Percentiles rank a stretch among this genome's conserved stretches.
Conservation (phyloP, 164 flowering plant genomes). For the Brasenia schreberi region DNA sequence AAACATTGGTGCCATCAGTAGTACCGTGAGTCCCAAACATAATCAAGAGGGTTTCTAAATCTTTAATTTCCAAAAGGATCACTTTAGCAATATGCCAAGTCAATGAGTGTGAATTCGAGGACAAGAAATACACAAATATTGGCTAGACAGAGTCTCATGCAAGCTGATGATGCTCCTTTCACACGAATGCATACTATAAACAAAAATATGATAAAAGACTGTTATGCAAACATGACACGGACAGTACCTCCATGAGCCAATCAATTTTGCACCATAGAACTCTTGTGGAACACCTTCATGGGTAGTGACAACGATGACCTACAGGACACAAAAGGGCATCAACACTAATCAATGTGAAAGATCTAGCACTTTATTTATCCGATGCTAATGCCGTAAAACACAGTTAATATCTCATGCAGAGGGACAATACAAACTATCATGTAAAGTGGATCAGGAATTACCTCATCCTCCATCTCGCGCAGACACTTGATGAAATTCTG, state of each 20-base stretch:
- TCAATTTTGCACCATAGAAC: constrained; percentile 84
- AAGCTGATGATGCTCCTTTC: too few relatives aligned
- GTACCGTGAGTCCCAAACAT: too few relatives aligned
- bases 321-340: constrained; percentile 2
- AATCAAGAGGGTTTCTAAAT: too few relatives aligned
- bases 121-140: too few relatives aligned
- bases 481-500: constrained; percentile 88
- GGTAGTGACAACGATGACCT: constrained; percentile 99
- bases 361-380: not conserved
- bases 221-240: not conserved
- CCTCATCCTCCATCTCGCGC: constrained; percentile 99
- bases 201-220: too few relatives aligned
- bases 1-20: too few relatives aligned
- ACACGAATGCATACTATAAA: too few relatives aligned
- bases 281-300: constrained; percentile 96
- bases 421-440: not conserved
- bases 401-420: not conserved
- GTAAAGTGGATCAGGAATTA: constrained; percentile 9
- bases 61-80: too few relatives aligned
- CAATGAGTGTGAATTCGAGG: too few relatives aligned
- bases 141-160: too few relatives aligned
- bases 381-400: too few relatives aligned
- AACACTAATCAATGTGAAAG: not conserved
- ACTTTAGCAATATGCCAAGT: too few relatives aligned
- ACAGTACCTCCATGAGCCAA: constrained; percentile 79